Conservation (phyloP, 176 grass and related monocot genomes). For the Carex myosuroides region DNA sequence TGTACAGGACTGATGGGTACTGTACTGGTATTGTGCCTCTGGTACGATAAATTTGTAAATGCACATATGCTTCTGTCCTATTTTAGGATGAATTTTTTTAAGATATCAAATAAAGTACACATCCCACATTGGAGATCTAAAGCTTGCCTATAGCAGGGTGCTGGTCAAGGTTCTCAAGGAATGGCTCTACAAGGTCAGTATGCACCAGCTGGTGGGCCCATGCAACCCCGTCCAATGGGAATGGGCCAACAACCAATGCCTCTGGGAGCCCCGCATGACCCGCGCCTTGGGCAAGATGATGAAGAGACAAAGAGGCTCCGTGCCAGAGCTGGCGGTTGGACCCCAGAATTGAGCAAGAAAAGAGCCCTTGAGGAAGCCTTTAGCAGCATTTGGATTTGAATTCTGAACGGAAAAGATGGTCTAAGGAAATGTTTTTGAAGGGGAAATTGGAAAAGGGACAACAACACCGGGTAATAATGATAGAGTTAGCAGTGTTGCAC, state of each 20-base stretch:
- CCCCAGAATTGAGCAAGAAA: slow-evolving; percentile 58
- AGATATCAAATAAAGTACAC: neutral
- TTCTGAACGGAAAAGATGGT: neutral
- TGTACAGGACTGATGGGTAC: neutral
- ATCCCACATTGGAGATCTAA: neutral
- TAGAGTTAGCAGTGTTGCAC: neutral
- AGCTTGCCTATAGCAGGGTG: slow-evolving; percentile 43
- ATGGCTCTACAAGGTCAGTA: slow-evolving; percentile 75
- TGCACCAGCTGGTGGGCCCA: slow-evolving; percentile 52
- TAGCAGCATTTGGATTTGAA: slow-evolving; percentile 62
- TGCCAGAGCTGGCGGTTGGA: slow-evolving; percentile 81
- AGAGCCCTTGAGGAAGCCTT: slow-evolving; percentile 84
- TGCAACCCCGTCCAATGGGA: slow-evolving; percentile 71
- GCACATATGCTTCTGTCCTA: neutral
- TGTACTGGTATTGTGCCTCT: neutral
- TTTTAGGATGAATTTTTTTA: neutral
- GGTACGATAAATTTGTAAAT: neutral
- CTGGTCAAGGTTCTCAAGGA: slow-evolving; percentile 59
- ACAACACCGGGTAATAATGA: neutral
- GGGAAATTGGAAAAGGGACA: neutral
- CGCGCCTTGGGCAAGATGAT: slow-evolving; percentile 48
- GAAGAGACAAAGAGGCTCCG: slow-evolving; percentile 54
- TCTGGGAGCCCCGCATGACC: slow-evolving; percentile 29
- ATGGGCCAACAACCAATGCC: slow-evolving; percentile 47
- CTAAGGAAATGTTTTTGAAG: neutral